phyloP scores from a whole-genome alignment of 768 basidiomycete species.

The Hericium rajendrae region DNA sequence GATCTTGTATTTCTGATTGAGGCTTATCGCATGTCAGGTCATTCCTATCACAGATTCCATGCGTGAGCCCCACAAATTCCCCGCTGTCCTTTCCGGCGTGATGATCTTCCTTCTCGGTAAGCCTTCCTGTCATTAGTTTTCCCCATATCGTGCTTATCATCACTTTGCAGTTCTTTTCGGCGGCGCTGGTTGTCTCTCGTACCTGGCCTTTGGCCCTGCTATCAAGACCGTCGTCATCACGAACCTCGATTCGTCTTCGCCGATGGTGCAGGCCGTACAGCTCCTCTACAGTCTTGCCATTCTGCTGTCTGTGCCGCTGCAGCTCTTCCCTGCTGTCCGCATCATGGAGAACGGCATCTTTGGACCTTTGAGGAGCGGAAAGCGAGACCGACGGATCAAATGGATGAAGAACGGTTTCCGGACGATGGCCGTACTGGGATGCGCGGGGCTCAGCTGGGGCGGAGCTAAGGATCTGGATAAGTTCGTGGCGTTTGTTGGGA shows the following conservation, averaged over 20 bases:
- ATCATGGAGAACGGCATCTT: conserved; percentile 97
- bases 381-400: conserved; percentile 71
- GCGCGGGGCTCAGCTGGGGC: conserved; percentile 72
- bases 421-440: conserved; percentile 64
- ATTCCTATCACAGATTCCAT: conserved; percentile 97
- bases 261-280: conserved; percentile 85
- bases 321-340: conserved; percentile 95
- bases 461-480: conserved; percentile 91
- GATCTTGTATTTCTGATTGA: not conserved
- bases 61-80: conserved; percentile 92
- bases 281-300: conserved; percentile 90
- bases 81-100: conserved; percentile 75
- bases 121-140: conserved; percentile 12
- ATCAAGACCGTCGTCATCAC: conserved; percentile 92
- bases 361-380: conserved; percentile 65
- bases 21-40: conserved; percentile 32
- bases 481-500: conserved; percentile 88
- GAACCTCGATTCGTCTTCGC: conserved; percentile 77
- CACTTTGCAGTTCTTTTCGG: conserved; percentile 61
- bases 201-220: conserved; percentile 78
- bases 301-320: conserved; percentile 82
- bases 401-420: conserved; percentile 95
- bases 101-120: conserved; percentile 77
- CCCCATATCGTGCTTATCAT: conserved; percentile 1
- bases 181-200: conserved; percentile 79